phyloP scores from a whole-genome alignment of 306 rosid species.

The Castanopsis chinensis region DNA sequence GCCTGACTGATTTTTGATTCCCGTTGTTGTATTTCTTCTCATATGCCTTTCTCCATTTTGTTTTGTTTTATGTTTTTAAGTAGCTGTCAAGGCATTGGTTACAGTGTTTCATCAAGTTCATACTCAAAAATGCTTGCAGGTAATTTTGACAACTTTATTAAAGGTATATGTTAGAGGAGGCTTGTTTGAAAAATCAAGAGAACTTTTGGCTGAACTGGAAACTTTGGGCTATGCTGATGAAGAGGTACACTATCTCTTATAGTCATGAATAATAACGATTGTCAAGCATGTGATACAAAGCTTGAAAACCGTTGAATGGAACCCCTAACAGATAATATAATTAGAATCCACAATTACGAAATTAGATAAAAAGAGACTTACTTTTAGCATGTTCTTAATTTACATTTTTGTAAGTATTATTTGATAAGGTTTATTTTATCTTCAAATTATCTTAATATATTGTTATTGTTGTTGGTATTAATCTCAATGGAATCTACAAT shows the following conservation, averaged over 20 bases:
- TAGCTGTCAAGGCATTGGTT: background rate
- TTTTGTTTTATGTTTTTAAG: background rate
- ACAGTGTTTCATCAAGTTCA: background rate
- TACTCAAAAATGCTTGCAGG: constrained; percentile 47
- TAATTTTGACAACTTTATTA: constrained; percentile 79
- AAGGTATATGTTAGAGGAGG: constrained; percentile 95
- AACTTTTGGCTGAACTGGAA: constrained; percentile 64
- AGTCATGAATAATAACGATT: constrained; percentile 1
- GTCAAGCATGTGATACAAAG: background rate
- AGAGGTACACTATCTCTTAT: constrained; percentile 54
- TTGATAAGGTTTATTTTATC: background rate
- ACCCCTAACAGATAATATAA: background rate
- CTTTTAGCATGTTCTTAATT: background rate
- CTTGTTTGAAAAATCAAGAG: constrained; percentile 78
- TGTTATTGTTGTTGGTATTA: background rate
- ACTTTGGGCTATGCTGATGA: constrained; percentile 77
- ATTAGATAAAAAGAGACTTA: background rate
- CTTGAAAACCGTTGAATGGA: background rate
- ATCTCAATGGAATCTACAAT: no score
- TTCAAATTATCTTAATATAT: background rate
- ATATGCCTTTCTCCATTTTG: background rate
- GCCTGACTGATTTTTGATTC: background rate
- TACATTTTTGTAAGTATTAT: background rate
- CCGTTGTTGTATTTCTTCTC: background rate
- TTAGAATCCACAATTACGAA: background rate